Base-by-base conservation (phyloP, 257 asterid species). In the Nicotiana benthamiana region DNA sequence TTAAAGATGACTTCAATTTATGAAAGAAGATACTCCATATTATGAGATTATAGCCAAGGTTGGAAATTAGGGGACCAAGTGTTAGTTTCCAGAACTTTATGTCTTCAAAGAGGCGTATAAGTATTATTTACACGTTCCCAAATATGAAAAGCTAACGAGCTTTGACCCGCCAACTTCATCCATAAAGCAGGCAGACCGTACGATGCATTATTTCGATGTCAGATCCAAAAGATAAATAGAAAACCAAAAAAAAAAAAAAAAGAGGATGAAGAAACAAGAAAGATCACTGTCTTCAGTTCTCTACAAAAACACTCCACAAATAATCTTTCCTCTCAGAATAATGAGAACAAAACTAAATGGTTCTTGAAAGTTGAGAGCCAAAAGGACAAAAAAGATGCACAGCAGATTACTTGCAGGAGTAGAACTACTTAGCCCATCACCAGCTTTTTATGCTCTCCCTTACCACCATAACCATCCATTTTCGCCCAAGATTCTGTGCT, bases 401-500 rank as follows among this genome's bases (percentile, higher is more conserved):
- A 28, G 53, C 77, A 40, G 65, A 46, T 6, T 61, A 26, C 30
- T 40, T 68, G 77, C 17, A n/a, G 76, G 76, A 68, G 76, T 79
- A 56, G 72, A 28, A 79, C 5, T 64, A 46, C 54, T 53, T 11
- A 63, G 64, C 30, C 80, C 84, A 46, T 12, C 87, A 57, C 84
- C 87, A 28, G 78, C 83, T 67, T 82, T 80, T 67, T 59, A 86
- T 40, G 56, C 79, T 56, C 63, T 82, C 27, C 87, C 84, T 27
- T 51, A 10, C 68, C 84, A 63, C n/a, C 89, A 75, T 36, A 88
- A 80, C 70, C 91, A 56, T 17, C 77, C 46, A 52, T 32, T 48
- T n/a, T 18, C 81, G 81, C 86, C 79, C 83, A 92, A 80, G 87
- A 78, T 88, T 88, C 79, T 86, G 51, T 88, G 93, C 83, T 89